Base-by-base conservation (phyloP, 2,329 filamentous ascomycete species). In the Elsinoe batatas region DNA sequence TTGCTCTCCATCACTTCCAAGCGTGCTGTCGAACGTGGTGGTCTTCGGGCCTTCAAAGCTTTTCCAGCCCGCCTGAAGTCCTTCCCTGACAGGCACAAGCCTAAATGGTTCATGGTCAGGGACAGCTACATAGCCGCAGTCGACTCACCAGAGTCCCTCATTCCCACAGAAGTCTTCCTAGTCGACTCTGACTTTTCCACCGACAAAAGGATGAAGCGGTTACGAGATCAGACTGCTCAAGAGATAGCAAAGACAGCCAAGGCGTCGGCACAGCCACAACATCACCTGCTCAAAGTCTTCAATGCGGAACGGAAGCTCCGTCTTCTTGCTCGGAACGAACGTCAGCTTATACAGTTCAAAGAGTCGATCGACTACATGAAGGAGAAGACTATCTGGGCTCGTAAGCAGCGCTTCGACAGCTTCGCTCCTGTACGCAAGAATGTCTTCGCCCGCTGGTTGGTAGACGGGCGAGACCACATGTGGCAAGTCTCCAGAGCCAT, bases 401-500 rank as follows among this genome's bases (percentile, higher is more conserved):
- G 85, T 62, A 79, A 79, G 54, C 93, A 96, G 65, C 82, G 93
- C 15, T 97, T 96, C 67, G 85, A 86, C 63, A 96, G 91, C 69
- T 98, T 94, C 71, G 91, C 93, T 0, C 93, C 93, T 0, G 86
- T 97, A 1, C 82, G 93, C 58, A 83, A 82, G 46, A 85, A 85
- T 42, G 90, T 93, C 26, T 93, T 91, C 72, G 90, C 91, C 1
- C 90, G 96, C 66, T 97, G 91, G 91, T 80, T 98, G 7, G 91
- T 98, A 0, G 93, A 98, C 70, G 93, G 88, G 13, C 83, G 93
- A 62, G 93, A 98, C 68, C 94, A 97, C 75, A 97, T 97, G 91
- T 98, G 93, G 93, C 95, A 96, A 68, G 90, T 97, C 6, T 97
- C 91, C 10, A 82, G 91, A 61, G 93, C 93, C 11, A 94, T 98